Base-by-base conservation (phyloP, 441 rosid species). In the Capsella rubella region DNA sequence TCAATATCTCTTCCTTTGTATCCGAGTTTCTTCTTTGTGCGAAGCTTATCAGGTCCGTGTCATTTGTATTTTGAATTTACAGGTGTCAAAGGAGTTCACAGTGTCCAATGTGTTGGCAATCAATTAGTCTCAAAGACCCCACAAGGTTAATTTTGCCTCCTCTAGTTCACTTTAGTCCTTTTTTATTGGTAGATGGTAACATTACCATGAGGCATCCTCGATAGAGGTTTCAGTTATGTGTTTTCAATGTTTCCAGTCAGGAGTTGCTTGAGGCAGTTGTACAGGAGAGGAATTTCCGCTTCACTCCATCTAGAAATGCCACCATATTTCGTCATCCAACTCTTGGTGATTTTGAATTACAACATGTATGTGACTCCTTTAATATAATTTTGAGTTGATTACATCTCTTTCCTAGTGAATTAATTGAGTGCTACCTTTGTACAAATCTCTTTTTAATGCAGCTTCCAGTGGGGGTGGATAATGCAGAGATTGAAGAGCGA, bases 81-180 rank as follows among this genome's bases (percentile, higher is more conserved):
- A 94, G 99, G 99, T 94, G 99, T 73, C 99, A 94, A 78, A 90
- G 99, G 83, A 94, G 99, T 72, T 92, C 99, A 57, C 97, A 92
- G 71, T 94, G 99, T 79, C 99, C 99, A 14, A 94, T 94, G 97
- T 94, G 99, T 66, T 90, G 95, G 97, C 99, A 92, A 74, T 76
- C 97, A 11, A 84, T 94, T 71, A 86, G 91, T 81, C 83, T 94
- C 75, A 94, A 94, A 85, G 97, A 92, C 74, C 94, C 99, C 40
- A 82, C 84, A 35, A 82, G 97, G 99, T 94, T 76, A 21, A 8
- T 45, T 28, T 67, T 56, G 2, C 67, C 28, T 43, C 53, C 16
- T 21, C 3, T 34, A 0, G 4, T 46, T 53, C 43, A 2, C 31
- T 55, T 50, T 18, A 18, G 32, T 62, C 52, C 2, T 49, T 46